Percentiles rank a stretch among this genome's conserved stretches.
Evolutionary conservation across 495 filamentous ascomycete genomes (phyloP).

Genomic region (Penicillium pulvis): DNA sequence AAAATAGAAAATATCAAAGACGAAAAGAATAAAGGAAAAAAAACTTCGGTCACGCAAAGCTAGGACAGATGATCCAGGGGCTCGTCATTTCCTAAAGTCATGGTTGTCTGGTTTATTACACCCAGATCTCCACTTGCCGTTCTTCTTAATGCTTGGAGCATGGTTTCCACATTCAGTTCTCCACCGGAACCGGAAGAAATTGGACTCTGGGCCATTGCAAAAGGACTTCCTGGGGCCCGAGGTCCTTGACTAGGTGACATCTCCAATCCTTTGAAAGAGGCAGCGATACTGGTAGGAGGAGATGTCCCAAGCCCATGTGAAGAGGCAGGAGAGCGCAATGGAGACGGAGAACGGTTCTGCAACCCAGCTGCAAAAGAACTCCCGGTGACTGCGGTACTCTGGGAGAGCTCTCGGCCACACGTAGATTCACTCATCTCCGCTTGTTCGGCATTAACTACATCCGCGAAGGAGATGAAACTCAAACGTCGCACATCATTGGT

Average conservation of each 20-base stretch:
- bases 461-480: constrained; percentile 92
- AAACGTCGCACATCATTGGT: constrained; percentile 76
- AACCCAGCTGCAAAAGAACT: constrained; percentile 50
- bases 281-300: constrained; percentile 67
- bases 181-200: constrained; percentile 55
- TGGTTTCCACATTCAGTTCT: constrained; percentile 84
- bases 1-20: not conserved
- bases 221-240: constrained; percentile 27
- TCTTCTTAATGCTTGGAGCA: constrained; percentile 73
- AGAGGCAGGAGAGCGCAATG: constrained; percentile 69
- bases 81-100: constrained; percentile 52
- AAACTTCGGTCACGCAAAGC: not conserved
- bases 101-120: constrained; percentile 61
- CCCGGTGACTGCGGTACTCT: constrained; percentile 44
- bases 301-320: constrained; percentile 63
- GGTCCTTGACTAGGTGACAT: constrained; percentile 52
- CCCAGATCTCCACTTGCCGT: constrained; percentile 81
- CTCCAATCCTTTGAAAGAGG: constrained; percentile 66
- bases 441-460: constrained; percentile 91
- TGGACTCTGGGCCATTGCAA: constrained; percentile 42
- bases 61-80: constrained; percentile 33
- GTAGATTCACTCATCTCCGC: constrained; percentile 37
- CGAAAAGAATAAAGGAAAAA: not conserved
- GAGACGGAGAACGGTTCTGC: constrained; percentile 70
- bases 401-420: constrained; percentile 57